A percentile compares a stretch with the other conserved stretches of the same genome.
phyloP scores from a whole-genome alignment of 2,329 filamentous ascomycete species.

The Fusarium bulbicola region DNA sequence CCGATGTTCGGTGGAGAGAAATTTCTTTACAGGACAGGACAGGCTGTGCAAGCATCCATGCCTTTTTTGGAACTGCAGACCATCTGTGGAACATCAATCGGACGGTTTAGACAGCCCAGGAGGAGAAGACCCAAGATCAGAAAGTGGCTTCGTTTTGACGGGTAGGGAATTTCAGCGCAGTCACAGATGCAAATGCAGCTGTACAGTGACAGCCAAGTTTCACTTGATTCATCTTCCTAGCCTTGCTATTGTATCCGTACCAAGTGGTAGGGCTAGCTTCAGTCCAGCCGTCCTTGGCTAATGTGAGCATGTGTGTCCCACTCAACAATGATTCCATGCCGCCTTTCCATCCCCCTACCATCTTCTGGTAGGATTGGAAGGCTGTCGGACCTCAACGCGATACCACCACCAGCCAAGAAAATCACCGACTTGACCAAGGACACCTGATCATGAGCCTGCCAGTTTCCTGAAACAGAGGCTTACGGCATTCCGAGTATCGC shows the following conservation, averaged over 20 bases:
- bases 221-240: slow-evolving; percentile 9
- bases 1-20: slow-evolving; percentile 35
- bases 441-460: slow-evolving; percentile 2
- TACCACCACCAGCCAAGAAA: slow-evolving; percentile 17
- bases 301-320: slow-evolving; percentile 22
- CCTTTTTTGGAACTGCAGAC: slow-evolving; percentile 22
- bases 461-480: slow-evolving; percentile 27
- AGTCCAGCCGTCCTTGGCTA: slow-evolving; percentile 9
- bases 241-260: not conserved
- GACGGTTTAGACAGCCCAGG: not conserved
- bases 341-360: slow-evolving; percentile 16
- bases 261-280: slow-evolving; percentile 20
- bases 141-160: slow-evolving; percentile 26
- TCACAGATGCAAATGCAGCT: slow-evolving; percentile 4
- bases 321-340: slow-evolving; percentile 28
- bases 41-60: not conserved
- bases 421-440: not conserved
- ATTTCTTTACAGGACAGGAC: slow-evolving; percentile 8
- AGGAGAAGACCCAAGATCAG: slow-evolving; percentile 9
- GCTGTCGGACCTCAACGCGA: slow-evolving; percentile 27
- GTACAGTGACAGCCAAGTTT: slow-evolving; percentile 5
- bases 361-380: slow-evolving; percentile 18
- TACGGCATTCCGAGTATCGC: slow-evolving; percentile 25
- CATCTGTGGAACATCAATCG: slow-evolving; percentile 31
- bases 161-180: slow-evolving; percentile 8